Percentiles rank a stretch among this genome's conserved stretches.
Evolutionary conservation across 192 early-diverging fungal species (phyloP).

Genomic region (Paraglomus occultum): DNA sequence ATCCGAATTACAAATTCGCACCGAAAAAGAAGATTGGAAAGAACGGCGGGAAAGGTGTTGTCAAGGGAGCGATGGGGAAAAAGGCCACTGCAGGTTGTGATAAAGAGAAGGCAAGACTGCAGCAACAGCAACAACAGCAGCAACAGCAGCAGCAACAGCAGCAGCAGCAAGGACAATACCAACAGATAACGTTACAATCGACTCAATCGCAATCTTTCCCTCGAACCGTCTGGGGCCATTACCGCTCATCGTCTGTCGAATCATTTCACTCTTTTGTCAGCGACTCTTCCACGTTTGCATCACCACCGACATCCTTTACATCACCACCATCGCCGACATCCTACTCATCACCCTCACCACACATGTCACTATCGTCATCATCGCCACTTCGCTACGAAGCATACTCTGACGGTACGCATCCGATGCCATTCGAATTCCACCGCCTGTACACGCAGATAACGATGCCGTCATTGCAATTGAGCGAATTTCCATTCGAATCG

Average conservation of each 20-base stretch:
- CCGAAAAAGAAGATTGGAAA: constrained; percentile 33
- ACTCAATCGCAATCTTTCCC: neutral
- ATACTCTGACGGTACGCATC: no score
- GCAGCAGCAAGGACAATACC: neutral
- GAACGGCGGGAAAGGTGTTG: neutral
- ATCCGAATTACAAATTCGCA: constrained; percentile 42
- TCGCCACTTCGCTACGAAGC: constrained; percentile 8
- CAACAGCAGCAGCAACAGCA: no score
- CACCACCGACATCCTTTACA: no score
- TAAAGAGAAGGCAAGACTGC: neutral
- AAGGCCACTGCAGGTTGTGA: neutral
- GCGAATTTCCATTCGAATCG: no score
- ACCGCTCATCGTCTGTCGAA: constrained; percentile 11
- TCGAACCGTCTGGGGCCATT: constrained; percentile 22
- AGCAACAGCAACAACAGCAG: neutral
- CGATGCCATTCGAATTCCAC: no score
- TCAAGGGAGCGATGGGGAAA: neutral
- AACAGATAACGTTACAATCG: neutral
- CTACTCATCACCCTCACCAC: neutral
- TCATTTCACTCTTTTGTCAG: constrained; percentile 3
- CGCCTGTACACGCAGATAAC: no score
- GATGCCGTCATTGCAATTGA: no score
- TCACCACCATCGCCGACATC: neutral
- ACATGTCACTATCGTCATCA: constrained; percentile 3
- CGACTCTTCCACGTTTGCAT: constrained; percentile 5